Evolutionary conservation across 441 rosid species (phyloP).

Genomic region (Dalechampia spathulata): DNA sequence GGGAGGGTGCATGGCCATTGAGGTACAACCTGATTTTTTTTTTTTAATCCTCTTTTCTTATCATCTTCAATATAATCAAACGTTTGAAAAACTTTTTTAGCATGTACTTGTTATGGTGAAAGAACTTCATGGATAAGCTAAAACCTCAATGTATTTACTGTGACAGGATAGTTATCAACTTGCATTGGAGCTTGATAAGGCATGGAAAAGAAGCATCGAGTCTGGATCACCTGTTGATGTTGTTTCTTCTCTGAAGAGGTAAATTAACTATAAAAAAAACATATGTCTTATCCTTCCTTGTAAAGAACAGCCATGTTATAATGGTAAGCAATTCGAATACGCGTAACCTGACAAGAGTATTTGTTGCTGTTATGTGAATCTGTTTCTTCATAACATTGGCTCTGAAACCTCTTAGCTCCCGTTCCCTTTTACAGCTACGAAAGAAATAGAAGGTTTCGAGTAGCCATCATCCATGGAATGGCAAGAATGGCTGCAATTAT

Average conservation of each 20-base stretch:
- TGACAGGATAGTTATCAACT: constrained; percentile 83
- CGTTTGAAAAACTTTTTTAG: neutral
- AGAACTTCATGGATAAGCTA: neutral
- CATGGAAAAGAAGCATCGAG: constrained; percentile 53
- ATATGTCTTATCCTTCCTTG: neutral
- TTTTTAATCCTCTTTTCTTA: neutral
- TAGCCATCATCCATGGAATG: constrained; percentile 82
- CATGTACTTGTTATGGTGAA: neutral
- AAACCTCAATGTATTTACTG: neutral
- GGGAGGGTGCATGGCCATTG: constrained; percentile 98
- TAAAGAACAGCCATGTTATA: neutral
- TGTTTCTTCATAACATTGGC: neutral
- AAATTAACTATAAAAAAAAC: neutral
- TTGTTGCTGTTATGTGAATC: neutral
- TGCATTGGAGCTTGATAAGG: constrained; percentile 74
- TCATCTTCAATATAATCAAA: neutral
- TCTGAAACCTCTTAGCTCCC: neutral
- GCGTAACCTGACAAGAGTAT: neutral
- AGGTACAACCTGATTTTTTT: constrained; percentile 35
- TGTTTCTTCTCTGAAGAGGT: constrained; percentile 72
- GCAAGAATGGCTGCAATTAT: constrained; percentile 94
- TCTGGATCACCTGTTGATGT: constrained; percentile 48
- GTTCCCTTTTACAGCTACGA: constrained; percentile 48
- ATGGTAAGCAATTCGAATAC: neutral
- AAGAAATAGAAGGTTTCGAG: constrained; percentile 65